Evolutionary conservation across 2,329 filamentous ascomycete species (phyloP).

Genomic region (Macroventuria anomochaeta): DNA sequence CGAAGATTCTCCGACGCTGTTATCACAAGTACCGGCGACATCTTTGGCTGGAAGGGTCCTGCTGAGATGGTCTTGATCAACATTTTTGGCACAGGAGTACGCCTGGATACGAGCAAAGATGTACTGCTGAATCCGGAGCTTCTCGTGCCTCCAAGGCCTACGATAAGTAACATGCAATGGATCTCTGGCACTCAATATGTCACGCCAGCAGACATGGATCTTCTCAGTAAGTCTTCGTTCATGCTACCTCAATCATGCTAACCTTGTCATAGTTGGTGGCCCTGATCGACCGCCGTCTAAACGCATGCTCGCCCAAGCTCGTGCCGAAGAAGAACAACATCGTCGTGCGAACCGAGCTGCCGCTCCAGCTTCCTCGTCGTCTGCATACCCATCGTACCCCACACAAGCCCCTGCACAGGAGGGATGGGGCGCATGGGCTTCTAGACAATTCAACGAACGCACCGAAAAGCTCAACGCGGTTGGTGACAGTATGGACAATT

Average conservation of each 20-base stretch:
- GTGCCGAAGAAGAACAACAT: conserved; percentile 71
- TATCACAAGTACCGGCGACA: conserved; percentile 78
- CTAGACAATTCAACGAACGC: conserved; percentile 84
- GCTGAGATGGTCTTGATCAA: conserved; percentile 84
- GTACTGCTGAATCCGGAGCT: conserved; percentile 79
- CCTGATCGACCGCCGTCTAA: conserved; percentile 87
- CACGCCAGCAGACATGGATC: conserved; percentile 83
- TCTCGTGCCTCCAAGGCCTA: conserved; percentile 78
- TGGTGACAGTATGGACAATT: conserved; percentile 81
- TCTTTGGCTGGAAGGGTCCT: conserved; percentile 88
- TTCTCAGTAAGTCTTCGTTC: conserved; percentile 64
- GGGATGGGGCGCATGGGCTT: conserved; percentile 78
- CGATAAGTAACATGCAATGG: conserved; percentile 96
- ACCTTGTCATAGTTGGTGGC: conserved; percentile 68
- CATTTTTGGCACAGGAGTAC: conserved; percentile 78
- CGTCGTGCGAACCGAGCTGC: conserved; percentile 45
- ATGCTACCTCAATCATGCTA: background rate
- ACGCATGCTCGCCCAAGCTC: conserved; percentile 81
- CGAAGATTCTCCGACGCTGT: conserved; percentile 72
- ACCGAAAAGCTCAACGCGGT: conserved; percentile 86
- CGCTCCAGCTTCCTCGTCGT: conserved; percentile 41
- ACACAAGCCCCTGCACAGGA: conserved; percentile 47
- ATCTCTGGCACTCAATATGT: conserved; percentile 93
- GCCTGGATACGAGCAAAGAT: conserved; percentile 67
- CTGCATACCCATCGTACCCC: conserved; percentile 31